These are phyloP conservation scores for bread wheat (Triticum aestivum) DNA, from an alignment of 176 grass and related monocot species.

Conservation along the genomic window IWGSC_CS_RefSeq_v2.1 NC_057813.1:158855725-158856224, in stretches of 20 bases:
- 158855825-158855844: background rate
- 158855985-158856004: background rate
- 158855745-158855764: constrained; percentile 57
- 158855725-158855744: constrained; percentile 66
- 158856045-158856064: background rate
- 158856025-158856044: background rate
- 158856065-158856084: background rate
- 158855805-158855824: constrained; percentile 67
- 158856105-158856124: background rate
- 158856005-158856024: background rate
- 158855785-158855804: constrained; percentile 76
- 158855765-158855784: constrained; percentile 74
- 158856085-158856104: background rate
- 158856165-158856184: background rate
- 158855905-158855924: background rate
- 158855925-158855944: background rate
- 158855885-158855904: background rate
- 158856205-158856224: background rate
- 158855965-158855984: background rate
- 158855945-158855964: background rate
- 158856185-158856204: background rate
- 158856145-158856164: background rate
- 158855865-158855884: background rate
- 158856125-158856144: constrained; percentile 14
- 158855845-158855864: background rate